phyloP scores from a whole-genome alignment of 495 filamentous ascomycete species.

The Talaromyces nanjingensis region DNA sequence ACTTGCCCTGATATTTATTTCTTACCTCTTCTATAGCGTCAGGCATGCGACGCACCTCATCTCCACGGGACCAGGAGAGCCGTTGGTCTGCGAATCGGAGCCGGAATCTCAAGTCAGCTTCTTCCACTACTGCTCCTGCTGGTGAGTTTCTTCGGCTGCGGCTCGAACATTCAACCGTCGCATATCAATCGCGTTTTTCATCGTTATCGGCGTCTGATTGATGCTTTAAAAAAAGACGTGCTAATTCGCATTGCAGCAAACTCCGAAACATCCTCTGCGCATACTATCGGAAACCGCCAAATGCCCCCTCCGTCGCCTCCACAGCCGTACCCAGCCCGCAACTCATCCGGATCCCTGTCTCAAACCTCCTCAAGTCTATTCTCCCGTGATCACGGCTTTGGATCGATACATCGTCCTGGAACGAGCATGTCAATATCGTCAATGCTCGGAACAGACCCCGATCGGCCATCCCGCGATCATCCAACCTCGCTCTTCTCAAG shows the following conservation, averaged over 20 bases:
- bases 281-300: constrained; percentile 43
- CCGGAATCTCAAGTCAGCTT: background rate
- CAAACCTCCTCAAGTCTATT: constrained; percentile 38
- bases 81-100: background rate
- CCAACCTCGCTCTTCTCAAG: constrained; percentile 47
- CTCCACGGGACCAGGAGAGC: constrained; percentile 8
- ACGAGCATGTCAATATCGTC: constrained; percentile 96
- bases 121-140: background rate
- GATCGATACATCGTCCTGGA: constrained; percentile 47
- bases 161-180: background rate
- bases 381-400: constrained; percentile 45
- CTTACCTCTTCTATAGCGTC: background rate
- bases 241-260: background rate
- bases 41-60: constrained; percentile 9
- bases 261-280: constrained; percentile 22
- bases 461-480: constrained; percentile 54
- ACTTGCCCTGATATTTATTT: background rate
- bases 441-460: constrained; percentile 63
- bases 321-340: constrained; percentile 41
- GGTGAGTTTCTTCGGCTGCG: background rate
- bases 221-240: background rate
- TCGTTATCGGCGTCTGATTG: background rate
- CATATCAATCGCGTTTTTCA: background rate
- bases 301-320: constrained; percentile 58
- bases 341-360: constrained; percentile 30